Base-by-base conservation (phyloP, 2,329 filamentous ascomycete species). In the Aspergillus tamarii region DNA sequence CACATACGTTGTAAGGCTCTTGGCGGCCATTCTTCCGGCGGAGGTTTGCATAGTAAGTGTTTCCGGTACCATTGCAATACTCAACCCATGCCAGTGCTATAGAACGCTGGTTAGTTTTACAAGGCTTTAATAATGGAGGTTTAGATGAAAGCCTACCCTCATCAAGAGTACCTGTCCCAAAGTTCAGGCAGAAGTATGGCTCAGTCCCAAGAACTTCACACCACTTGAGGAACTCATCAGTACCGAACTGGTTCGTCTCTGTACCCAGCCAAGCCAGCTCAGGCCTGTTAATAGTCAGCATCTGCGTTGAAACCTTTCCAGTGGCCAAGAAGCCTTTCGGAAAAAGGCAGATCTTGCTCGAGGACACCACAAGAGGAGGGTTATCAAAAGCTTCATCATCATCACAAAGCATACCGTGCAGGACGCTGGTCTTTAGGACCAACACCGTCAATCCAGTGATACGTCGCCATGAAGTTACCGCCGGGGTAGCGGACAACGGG, bases 211-310 rank as follows among this genome's bases (percentile, higher is more conserved):
- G 86, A 11, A 86, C 81, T 68, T 89, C 84, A 67, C 91, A 92
- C 91, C 91, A 94, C 69, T 89, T 84, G 84, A 95, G 87, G 78
- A 95, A 95, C 81, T 95, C 92, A 76, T 95, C 91, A 0, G 92
- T 95, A 62, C 92, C 92, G 72, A 95, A 94, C 66, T 89, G 83
- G 75, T 95, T 95, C 32, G 84, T 87, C 80, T 95, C 92, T 1
- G 86, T 86, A 39, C 89, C 90, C 23, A 91, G 82, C 92, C 92
- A 95, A 6, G 92, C 92, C 59, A 95, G 84, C 73, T 95, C 92
- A 1, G 88, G 89, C 69, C 89, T 84, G 39, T 28, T 12, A 6
- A 63, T 19, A 36, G 34, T 57, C 57, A 57, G 46, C n/a, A 59
- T 19, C 2, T 16, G 2, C 5, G n/a, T 41, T 21, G 9, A 16